These are phyloP conservation scores for Aspergillus olivimuriae DNA, from an alignment of 495 filamentous ascomycete genomes.

Conservation along the genomic window DNA sequence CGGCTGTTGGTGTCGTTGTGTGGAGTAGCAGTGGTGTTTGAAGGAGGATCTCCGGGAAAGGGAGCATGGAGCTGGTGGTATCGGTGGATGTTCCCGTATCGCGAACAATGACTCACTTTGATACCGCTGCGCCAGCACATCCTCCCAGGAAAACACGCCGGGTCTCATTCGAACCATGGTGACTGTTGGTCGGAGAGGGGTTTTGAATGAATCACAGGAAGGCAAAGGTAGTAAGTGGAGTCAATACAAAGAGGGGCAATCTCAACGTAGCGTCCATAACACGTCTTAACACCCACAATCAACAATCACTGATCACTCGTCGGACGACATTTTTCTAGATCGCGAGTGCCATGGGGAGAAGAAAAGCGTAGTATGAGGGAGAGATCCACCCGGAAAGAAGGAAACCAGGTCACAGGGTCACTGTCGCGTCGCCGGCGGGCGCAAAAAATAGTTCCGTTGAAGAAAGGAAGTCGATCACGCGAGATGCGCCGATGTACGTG, in stretches of 20 bases:
- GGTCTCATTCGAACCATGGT: slow-evolving; percentile 36
- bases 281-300: background rate
- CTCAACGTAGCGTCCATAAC: too few relatives aligned
- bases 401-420: too few relatives aligned
- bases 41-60: slow-evolving; percentile 1
- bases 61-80: background rate
- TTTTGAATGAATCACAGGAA: background rate
- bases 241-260: background rate
- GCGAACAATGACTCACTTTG: slow-evolving; percentile 29
- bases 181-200: too few relatives aligned
- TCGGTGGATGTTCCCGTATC: too few relatives aligned
- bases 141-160: slow-evolving; percentile 43
- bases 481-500: slow-evolving; percentile 1
- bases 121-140: slow-evolving; percentile 41
- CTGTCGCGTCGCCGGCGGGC: too few relatives aligned
- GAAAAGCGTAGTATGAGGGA: background rate
- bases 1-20: background rate
- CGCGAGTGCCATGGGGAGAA: background rate
- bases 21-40: too few relatives aligned
- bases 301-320: background rate
- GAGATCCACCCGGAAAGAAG: background rate
- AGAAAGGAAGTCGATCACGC: slow-evolving; percentile 6
- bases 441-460: too few relatives aligned
- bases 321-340: background rate
- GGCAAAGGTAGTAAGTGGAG: background rate